Evolutionary conservation across 257 asterid species (phyloP).

Genomic region (Solanum chmielewskii): DNA sequence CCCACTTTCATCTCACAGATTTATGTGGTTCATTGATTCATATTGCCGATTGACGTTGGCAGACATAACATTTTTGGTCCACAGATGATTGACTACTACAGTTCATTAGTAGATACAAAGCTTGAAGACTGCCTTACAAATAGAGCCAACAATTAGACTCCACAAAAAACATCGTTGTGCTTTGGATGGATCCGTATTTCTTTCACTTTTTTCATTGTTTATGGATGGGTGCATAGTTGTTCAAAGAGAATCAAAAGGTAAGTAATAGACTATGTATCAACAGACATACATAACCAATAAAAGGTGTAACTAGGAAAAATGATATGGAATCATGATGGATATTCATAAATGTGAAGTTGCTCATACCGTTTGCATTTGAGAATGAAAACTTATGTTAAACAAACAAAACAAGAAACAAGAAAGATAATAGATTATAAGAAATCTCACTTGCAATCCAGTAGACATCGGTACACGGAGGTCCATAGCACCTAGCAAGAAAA

Average conservation of each 20-base stretch:
- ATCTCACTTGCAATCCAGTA: slow-evolving; percentile 75
- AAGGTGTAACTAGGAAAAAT: background rate
- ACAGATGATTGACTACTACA: background rate
- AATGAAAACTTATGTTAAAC: background rate
- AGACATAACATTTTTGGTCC: background rate
- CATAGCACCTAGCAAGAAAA: slow-evolving; percentile 75
- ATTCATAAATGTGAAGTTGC: background rate
- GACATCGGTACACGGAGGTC: slow-evolving; percentile 90
- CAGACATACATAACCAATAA: background rate
- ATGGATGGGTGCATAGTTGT: background rate
- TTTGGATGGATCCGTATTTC: background rate
- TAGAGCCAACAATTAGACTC: background rate
- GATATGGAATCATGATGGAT: background rate
- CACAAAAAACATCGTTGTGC: background rate
- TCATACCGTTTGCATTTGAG: background rate
- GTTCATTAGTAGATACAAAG: background rate
- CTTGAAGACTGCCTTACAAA: background rate
- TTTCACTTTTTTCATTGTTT: background rate
- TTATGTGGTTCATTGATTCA: background rate
- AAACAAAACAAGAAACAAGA: background rate
- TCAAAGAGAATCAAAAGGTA: background rate
- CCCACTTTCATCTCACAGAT: background rate
- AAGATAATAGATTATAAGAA: background rate
- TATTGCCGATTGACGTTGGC: background rate
- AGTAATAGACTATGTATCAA: background rate